Evolutionary conservation across 768 basidiomycete species (phyloP), one percentile per base, ranked within the genome.

Genomic region (Mycena kentingensis): DNA sequence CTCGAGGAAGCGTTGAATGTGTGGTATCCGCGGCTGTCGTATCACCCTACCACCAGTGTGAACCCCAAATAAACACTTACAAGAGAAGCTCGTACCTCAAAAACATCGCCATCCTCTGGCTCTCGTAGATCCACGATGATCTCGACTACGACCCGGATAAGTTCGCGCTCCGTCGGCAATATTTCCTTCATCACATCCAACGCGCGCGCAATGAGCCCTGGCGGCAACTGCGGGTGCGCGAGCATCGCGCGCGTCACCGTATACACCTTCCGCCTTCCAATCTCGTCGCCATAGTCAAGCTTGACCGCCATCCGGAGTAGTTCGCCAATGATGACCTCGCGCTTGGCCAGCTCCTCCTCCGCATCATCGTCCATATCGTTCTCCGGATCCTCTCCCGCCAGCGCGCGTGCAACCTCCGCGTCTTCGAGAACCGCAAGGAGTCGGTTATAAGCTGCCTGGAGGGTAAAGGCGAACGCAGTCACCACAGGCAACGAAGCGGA

Each of bases 161-260:
- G 75, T 65, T 94, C 92, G 11, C 88, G 79, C 70, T 99, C 95
- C 29, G 80, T 86, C 2, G 90, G 81, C 22, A 89, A 84, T 39
- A 97, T 85, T 55, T 82, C 84, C 56, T 87, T 82, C 45, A 99
- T 72, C 11, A 98, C 84, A 64, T 99, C 95, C 36, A 98, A 74
- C 66, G 89, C 92, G 10, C 79, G 79, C 21, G 88, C 82, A 46
- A 97, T 84, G 36, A 98, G 77, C 3, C 79, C 71, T 28, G 88
- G 85, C 0, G 95, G 95, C 0, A 99, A 78, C 13, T 79, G 73
- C 2, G 89, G 84, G 64, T 94, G 88, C 2, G 85, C 83, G 19
- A 97, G 79, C 91, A 98, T 96, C 46, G 93, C 90, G 88, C 93
- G 85, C 59, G 94, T 85, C 25, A 98, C 85, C 37, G 84, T 80